Evolutionary conservation across 257 asterid genomes (phyloP).

Genomic region (Nicotiana knightiana): DNA sequence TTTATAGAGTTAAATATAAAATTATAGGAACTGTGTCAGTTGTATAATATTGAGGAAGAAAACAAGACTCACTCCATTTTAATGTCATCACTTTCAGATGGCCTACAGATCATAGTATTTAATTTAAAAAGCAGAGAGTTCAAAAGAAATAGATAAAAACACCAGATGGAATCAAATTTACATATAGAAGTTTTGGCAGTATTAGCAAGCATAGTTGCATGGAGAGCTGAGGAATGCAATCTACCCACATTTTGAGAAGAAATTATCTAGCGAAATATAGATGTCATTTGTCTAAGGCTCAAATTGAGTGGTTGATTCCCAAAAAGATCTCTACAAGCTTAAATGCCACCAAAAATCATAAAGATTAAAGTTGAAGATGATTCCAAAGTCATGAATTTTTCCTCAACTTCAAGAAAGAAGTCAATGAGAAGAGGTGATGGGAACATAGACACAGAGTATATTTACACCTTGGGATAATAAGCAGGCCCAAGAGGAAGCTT

Average conservation of each 20-base stretch:
- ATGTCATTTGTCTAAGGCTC: not conserved
- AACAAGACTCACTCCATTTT: not conserved
- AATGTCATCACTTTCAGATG: not conserved
- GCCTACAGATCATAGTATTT: not conserved
- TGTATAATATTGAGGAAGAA: not conserved
- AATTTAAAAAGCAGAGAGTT: not conserved
- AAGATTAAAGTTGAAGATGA: not conserved
- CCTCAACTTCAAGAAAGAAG: conserved; percentile 2
- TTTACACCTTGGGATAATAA: conserved; percentile 76
- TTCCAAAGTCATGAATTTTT: not conserved
- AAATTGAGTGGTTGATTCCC: not conserved
- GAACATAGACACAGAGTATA: not conserved
- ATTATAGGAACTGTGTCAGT: not conserved
- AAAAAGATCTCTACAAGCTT: not conserved
- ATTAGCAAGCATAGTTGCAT: not conserved
- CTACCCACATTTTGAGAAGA: not conserved
- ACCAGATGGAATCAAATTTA: not conserved
- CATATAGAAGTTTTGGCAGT: not conserved
- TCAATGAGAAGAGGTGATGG: not conserved
- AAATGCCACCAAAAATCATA: not conserved
- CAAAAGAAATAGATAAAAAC: not conserved
- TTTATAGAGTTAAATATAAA: not conserved
- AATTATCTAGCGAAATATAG: not conserved
- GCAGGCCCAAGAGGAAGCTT: conserved; percentile 91
- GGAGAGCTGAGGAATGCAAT: conserved; percentile 1